phyloP scores from a whole-genome alignment of 768 basidiomycete species.

The Mycena floridula region DNA sequence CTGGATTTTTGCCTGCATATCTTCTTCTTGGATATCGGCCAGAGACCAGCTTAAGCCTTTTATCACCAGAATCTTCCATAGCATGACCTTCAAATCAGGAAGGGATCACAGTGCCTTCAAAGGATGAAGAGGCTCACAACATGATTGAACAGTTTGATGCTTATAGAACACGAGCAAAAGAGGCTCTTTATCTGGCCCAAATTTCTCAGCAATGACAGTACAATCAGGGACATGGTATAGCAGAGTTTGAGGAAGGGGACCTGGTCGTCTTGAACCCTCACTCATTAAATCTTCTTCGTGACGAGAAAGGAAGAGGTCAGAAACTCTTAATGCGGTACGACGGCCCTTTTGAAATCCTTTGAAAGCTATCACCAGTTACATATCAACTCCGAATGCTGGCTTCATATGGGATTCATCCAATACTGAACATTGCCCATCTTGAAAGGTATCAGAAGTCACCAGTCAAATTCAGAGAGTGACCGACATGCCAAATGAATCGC shows the following conservation, averaged over 20 bases:
- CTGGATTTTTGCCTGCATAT: conserved; percentile 24
- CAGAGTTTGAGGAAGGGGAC: too few relatives aligned
- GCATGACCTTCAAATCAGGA: background rate
- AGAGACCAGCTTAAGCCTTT: too few relatives aligned
- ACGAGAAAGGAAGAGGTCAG: conserved; percentile 13
- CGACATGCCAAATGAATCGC: conserved; percentile 2
- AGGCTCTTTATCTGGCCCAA: background rate
- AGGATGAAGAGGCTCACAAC: background rate
- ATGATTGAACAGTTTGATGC: conserved; percentile 2
- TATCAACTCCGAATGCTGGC: conserved; percentile 18
- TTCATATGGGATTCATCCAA: conserved; percentile 15
- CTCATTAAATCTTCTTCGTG: conserved; percentile 11
- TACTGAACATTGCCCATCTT: conserved; percentile 22
- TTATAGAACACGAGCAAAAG: too few relatives aligned
- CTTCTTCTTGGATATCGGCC: conserved; percentile 21
- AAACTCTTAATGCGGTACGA: conserved; percentile 13
- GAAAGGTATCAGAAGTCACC: conserved; percentile 13
- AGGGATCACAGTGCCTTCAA: too few relatives aligned
- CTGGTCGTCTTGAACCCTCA: conserved; percentile 19
- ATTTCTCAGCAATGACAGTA: background rate
- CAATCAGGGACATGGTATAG: conserved; percentile 12
- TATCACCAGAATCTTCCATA: too few relatives aligned
- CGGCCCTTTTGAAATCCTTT: conserved; percentile 16
- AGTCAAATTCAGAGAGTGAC: conserved; percentile 8
- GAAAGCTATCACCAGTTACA: conserved; percentile 13